phyloP scores from a whole-genome alignment of 2,329 filamentous ascomycete species.

The Calcarisporium arbuscula region DNA sequence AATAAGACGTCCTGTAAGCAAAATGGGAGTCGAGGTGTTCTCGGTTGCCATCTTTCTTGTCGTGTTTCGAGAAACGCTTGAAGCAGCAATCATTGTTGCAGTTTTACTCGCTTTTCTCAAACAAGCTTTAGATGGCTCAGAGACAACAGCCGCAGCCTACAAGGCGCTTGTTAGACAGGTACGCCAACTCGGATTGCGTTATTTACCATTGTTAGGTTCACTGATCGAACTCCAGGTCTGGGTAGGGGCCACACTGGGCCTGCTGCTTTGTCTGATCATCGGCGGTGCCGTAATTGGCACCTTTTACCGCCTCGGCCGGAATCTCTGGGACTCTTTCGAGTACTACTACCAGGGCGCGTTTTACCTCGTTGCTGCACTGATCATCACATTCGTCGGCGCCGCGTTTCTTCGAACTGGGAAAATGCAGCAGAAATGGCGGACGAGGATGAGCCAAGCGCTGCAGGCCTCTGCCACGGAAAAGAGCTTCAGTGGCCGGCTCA shows the following conservation, averaged over 20 bases:
- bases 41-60: constrained; percentile 83
- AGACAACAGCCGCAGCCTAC: constrained; percentile 55
- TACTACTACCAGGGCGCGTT: constrained; percentile 79
- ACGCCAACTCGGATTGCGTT: too few species aligned
- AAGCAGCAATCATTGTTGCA: constrained; percentile 79
- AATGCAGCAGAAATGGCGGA: constrained; percentile 80
- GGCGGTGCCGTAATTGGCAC: constrained; percentile 64
- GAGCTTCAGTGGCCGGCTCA: too few species aligned
- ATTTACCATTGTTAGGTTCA: too few species aligned
- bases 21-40: constrained; percentile 63
- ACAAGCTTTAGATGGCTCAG: constrained; percentile 63
- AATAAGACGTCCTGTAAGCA: constrained; percentile 6
- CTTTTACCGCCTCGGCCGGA: constrained; percentile 61
- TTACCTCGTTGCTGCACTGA: constrained; percentile 64
- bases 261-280: constrained; percentile 59
- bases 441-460: constrained; percentile 69
- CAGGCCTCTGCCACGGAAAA: too few species aligned
- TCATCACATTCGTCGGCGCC: constrained; percentile 76
- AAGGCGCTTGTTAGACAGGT: constrained; percentile 65
- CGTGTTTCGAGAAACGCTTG: constrained; percentile 77
- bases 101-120: constrained; percentile 83
- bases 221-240: constrained; percentile 42
- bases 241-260: constrained; percentile 56
- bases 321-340: constrained; percentile 63
- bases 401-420: constrained; percentile 77